Base-by-base conservation (phyloP, 2,329 filamentous ascomycete genomes). In the Zalaria obscura region DNA sequence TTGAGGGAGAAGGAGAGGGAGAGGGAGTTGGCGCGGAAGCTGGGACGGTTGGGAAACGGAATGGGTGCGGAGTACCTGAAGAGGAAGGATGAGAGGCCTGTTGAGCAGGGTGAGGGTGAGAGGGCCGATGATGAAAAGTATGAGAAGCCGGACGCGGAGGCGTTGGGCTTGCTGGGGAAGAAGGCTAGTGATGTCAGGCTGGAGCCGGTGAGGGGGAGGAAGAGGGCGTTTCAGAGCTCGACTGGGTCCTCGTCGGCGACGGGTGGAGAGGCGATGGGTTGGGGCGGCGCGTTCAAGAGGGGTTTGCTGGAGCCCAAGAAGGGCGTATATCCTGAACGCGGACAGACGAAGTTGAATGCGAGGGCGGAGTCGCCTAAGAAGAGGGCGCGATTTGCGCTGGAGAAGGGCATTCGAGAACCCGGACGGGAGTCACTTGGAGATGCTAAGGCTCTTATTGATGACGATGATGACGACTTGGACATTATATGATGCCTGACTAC, bases 31-130 rank as follows among this genome's bases (percentile, higher is more conserved):
- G 80, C 78, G 48, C 76, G 75, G 55, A 76, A 75, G 49, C 67
- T 91, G 2, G 75, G 75, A 6, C 65, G 72, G 39, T 65, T 78
- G 44, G 81, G 81, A 6, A 71, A 66, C 38, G 78, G 78, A 4
- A 72, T 80, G 0, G 83, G 82, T 2, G 73, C 69, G 37, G 80
- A 85, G 46, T 88, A 88, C 58, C 78, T 87, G 18, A 18, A 18
- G 18, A 18, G 18, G 18, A 18, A 18, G 18, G 18, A 18, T 18
- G 18, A 18, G 18, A 18, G 18, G 18, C 18, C 18, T 18, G 18
- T 18, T 18, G 18, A 18, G 18, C 18, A 2, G 18, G 18, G 18
- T 18, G 18, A 18, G 18, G 18, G 18, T 18, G 18, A 18, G 18
- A 18, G 18, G 18, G 18, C 18, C 18, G 18, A 18, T 18, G 18